Conservation (phyloP, 2,329 filamentous ascomycete species). For the Ophiocordyceps camponoti-saundersi region DNA sequence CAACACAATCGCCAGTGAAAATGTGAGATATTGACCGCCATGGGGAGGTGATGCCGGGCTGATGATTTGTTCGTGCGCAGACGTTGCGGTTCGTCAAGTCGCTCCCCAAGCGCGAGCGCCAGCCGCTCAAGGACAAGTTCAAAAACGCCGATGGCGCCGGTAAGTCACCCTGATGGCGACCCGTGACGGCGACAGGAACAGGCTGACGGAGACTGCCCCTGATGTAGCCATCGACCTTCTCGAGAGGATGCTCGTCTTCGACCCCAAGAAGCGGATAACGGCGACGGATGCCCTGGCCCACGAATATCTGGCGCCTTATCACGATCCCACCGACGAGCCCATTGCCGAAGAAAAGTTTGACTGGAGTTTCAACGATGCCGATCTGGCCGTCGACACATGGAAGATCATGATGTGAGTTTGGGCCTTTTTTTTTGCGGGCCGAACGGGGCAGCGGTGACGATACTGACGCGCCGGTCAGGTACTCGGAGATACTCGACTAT, state of each 20-base stretch:
- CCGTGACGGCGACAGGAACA: too few relatives aligned
- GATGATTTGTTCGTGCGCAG: too few relatives aligned
- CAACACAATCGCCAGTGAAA: conserved; percentile 95
- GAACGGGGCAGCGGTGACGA: neutral
- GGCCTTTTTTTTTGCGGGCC: too few relatives aligned
- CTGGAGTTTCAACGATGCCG: conserved; percentile 98
- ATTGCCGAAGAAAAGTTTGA: conserved; percentile 95
- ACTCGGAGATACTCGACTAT: conserved; percentile 96
- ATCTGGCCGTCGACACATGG: conserved; percentile 97
- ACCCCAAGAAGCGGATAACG: conserved; percentile 88
- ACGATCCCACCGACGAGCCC: conserved; percentile 93
- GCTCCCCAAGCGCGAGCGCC: conserved; percentile 81
- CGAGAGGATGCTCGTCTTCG: conserved; percentile 94
- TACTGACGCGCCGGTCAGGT: conserved; percentile 49
- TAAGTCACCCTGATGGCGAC: conserved; percentile 22
- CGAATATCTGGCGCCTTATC: conserved; percentile 89
- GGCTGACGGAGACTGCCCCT: neutral
- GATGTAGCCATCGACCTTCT: conserved; percentile 70
- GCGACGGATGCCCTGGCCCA: conserved; percentile 75
- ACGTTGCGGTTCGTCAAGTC: conserved; percentile 96
- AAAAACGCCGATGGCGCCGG: conserved; percentile 80
- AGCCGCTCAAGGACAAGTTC: conserved; percentile 77
- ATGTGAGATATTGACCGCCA: too few relatives aligned
- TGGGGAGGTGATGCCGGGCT: too few relatives aligned
- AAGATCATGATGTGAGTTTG: conserved; percentile 99